A percentile compares a stretch with the other conserved stretches of the same genome.
Conservation (phyloP, 257 asterid genomes). For the Coffea canephora region DNA sequence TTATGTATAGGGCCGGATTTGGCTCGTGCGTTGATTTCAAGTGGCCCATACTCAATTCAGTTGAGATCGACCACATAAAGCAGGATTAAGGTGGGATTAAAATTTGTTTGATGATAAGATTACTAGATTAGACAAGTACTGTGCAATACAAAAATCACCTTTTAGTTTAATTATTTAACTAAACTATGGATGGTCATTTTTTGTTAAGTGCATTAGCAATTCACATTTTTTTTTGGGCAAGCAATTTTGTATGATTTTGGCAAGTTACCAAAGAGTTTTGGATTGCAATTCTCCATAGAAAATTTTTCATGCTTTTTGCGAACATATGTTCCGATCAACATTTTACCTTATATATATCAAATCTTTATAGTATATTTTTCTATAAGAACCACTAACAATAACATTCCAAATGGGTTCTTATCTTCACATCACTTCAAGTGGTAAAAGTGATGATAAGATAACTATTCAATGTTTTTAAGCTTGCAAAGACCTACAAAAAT, state of each 20-base stretch:
- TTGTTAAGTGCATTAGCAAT: background rate
- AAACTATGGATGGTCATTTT: background rate
- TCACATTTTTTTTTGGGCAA: background rate
- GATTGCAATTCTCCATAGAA: no score
- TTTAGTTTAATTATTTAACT: background rate
- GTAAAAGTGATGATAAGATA: no score
- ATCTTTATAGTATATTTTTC: no score
- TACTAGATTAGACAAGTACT: background rate
- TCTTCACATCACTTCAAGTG: no score
- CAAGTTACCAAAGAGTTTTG: background rate
- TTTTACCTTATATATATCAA: no score
- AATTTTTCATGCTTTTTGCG: no score
- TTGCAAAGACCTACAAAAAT: background rate
- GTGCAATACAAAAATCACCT: background rate
- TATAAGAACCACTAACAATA: no score
- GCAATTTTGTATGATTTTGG: background rate
- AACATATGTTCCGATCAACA: no score
- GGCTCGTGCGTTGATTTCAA: background rate
- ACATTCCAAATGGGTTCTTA: no score
- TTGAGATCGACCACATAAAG: background rate
- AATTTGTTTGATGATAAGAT: background rate
- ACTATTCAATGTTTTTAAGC: no score
- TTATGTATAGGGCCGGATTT: background rate
- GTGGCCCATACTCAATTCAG: background rate
- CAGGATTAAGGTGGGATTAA: background rate